These are phyloP conservation scores for Blumeriella jaapii DNA, from an alignment of 2,329 filamentous ascomycete genomes.

Conservation along the genomic window DNA sequence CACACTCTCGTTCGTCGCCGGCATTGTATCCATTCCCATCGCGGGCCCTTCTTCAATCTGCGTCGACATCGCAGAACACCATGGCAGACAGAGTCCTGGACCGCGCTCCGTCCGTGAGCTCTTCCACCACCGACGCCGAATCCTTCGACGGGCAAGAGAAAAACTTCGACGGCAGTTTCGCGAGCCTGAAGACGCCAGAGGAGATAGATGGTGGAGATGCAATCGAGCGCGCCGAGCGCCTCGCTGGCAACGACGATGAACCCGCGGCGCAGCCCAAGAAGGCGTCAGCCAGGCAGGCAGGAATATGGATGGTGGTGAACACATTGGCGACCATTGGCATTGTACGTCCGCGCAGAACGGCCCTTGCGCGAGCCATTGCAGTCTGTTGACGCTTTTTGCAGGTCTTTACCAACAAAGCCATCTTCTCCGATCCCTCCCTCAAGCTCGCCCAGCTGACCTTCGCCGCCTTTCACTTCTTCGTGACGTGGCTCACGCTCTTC, in stretches of 20 bases:
- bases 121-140: conserved; percentile 21
- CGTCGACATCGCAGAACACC: conserved; percentile 27
- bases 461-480: conserved; percentile 55
- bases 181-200: conserved; percentile 20
- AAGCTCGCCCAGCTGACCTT: conserved; percentile 54
- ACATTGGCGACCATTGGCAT: conserved; percentile 52
- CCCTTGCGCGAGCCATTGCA: neutral
- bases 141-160: conserved; percentile 23
- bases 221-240: conserved; percentile 32
- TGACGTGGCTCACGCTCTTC: conserved; percentile 54
- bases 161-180: conserved; percentile 18
- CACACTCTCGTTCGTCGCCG: conserved; percentile 29
- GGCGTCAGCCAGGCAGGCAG: conserved; percentile 29
- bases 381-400: conserved; percentile 2
- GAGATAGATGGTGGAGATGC: conserved; percentile 31
- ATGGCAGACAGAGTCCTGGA: conserved; percentile 21
- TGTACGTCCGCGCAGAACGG: conserved; percentile 31
- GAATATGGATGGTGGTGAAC: conserved; percentile 49
- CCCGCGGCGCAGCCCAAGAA: conserved; percentile 22
- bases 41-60: conserved; percentile 26
- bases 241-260: conserved; percentile 26
- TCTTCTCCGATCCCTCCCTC: conserved; percentile 51
- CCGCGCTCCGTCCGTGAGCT: conserved; percentile 21
- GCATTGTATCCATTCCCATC: conserved; percentile 24
- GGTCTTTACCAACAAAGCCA: conserved; percentile 58